Conservation (phyloP, 2,329 filamentous ascomycete species). For the Sarocladium kiliense region DNA sequence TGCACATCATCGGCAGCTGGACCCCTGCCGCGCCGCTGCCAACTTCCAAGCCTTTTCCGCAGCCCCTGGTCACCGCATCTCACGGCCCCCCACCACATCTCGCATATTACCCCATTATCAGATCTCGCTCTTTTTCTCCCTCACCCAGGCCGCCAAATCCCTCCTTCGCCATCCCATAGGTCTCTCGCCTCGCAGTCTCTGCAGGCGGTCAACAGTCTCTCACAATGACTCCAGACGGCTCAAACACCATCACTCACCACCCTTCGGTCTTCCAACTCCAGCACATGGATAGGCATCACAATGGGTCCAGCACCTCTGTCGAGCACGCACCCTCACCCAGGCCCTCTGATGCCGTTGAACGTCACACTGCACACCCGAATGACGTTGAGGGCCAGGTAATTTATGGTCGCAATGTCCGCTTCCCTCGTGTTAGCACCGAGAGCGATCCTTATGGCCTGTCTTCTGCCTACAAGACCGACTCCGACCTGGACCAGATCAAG, state of each 20-base stretch:
- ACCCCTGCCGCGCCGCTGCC: constrained; percentile 1
- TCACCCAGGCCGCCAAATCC: neutral
- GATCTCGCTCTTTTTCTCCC: neutral
- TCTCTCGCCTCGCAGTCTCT: neutral
- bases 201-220: neutral
- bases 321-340: constrained; percentile 31
- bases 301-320: constrained; percentile 41
- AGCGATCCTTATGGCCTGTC: constrained; percentile 81
- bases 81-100: neutral
- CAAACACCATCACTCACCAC: constrained; percentile 36
- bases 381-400: constrained; percentile 47
- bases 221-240: constrained; percentile 36
- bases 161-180: neutral
- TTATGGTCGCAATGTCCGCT: constrained; percentile 30
- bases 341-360: constrained; percentile 33
- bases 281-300: constrained; percentile 22
- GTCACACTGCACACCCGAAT: constrained; percentile 30
- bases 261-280: constrained; percentile 39
- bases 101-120: neutral
- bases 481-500: constrained; percentile 71
- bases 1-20: neutral
- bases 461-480: constrained; percentile 68
- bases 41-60: neutral
- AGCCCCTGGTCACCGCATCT: neutral
- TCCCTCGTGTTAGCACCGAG: constrained; percentile 55